A percentile compares a stretch with the other conserved stretches of the same genome.
phyloP scores from a whole-genome alignment of 768 basidiomycete species.

The Exsudoporus frostii region DNA sequence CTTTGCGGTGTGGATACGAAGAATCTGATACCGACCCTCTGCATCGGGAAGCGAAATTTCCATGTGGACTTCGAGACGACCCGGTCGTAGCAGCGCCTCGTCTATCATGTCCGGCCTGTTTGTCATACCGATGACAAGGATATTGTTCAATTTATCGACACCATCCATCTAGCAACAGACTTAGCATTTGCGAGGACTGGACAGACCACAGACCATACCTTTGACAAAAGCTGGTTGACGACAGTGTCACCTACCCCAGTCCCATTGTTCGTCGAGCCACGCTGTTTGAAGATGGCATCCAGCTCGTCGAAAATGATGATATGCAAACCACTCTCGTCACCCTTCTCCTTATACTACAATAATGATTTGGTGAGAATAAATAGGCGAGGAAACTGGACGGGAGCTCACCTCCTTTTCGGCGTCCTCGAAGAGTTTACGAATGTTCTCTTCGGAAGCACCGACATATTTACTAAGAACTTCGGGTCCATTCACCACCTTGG shows the following conservation, averaged over 20 bases:
- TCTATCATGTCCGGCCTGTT: slow-evolving; percentile 99
- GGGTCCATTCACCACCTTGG: slow-evolving; percentile 97
- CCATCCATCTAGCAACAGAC: slow-evolving; percentile 81
- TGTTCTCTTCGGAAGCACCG: slow-evolving; percentile 95
- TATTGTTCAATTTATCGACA: slow-evolving; percentile 98
- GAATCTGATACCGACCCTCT: slow-evolving; percentile 86
- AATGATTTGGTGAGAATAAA: neutral
- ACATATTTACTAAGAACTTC: slow-evolving; percentile 98
- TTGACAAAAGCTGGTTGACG: slow-evolving; percentile 96
- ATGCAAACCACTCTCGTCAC: slow-evolving; percentile 93
- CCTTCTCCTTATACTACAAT: slow-evolving; percentile 89
- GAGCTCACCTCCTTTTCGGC: slow-evolving; percentile 86
- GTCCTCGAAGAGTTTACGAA: slow-evolving; percentile 95
- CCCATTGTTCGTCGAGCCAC: slow-evolving; percentile 86
- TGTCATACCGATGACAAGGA: slow-evolving; percentile 99
- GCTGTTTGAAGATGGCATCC: slow-evolving; percentile 98
- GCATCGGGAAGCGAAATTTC: slow-evolving; percentile 98
- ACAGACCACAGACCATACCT: slow-evolving; percentile 45
- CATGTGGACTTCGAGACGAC: slow-evolving; percentile 99
- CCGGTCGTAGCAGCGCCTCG: slow-evolving; percentile 93
- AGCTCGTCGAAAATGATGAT: slow-evolving; percentile 99
- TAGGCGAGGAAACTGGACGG: neutral
- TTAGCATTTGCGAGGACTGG: slow-evolving; percentile 8
- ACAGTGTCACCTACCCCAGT: slow-evolving; percentile 99
- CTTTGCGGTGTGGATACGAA: slow-evolving; percentile 91